Percentiles rank a stretch among this genome's conserved stretches.
Conservation (phyloP, 257 asterid genomes). For the Anisodus acutangulus region DNA sequence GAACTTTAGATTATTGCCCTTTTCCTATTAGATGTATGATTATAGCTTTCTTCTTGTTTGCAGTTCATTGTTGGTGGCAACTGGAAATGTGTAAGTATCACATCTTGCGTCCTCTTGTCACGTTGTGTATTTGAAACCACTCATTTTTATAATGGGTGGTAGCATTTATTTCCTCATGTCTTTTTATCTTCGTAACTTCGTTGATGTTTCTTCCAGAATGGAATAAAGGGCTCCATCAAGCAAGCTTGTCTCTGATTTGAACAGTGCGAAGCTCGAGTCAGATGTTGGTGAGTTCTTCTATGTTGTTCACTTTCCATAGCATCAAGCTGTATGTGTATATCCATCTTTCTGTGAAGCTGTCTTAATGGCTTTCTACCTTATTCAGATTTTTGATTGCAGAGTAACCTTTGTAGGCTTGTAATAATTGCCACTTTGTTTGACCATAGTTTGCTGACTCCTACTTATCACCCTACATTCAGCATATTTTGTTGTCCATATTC, state of each 20-base stretch:
- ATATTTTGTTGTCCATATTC: neutral
- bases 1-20: neutral
- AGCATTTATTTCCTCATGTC: conserved; percentile 30
- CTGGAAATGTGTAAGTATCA: conserved; percentile 96
- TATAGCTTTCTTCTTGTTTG: conserved; percentile 39
- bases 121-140: neutral
- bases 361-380: neutral
- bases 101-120: neutral
- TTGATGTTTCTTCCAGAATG: conserved; percentile 55
- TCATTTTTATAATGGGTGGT: conserved; percentile 26
- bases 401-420: neutral
- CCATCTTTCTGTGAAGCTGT: neutral
- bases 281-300: conserved; percentile 73
- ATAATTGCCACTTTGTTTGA: neutral
- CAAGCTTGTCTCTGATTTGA: conserved; percentile 84
- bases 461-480: neutral
- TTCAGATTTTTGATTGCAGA: neutral
- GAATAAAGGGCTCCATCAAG: conserved; percentile 80
- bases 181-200: conserved; percentile 18
- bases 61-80: conserved; percentile 98
- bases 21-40: neutral
- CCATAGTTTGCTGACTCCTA: neutral
- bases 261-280: conserved; percentile 75
- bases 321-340: neutral
- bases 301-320: neutral